A percentile compares a stretch with the other conserved stretches of the same genome.
phyloP scores from a whole-genome alignment of 805 yeast genomes.

The Yamadazyma insecticola region DNA sequence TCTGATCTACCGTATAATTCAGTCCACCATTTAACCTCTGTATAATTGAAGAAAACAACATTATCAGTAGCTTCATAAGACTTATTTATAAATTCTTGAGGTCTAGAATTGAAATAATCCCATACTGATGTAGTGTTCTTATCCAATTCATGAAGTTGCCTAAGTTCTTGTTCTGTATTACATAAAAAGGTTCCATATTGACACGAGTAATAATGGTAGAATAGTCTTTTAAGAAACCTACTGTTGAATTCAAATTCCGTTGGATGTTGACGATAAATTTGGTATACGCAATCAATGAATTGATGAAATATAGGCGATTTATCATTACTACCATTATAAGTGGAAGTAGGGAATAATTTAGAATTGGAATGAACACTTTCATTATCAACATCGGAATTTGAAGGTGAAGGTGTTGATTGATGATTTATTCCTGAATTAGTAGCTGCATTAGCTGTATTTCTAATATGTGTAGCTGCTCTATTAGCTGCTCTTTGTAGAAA shows the following conservation, averaged over 20 bases:
- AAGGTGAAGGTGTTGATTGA: slow-evolving; percentile 2
- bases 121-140: slow-evolving; percentile 72
- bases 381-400: slow-evolving; percentile 1
- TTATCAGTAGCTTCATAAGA: slow-evolving; percentile 17
- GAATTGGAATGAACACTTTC: slow-evolving; percentile 1
- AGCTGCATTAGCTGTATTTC: slow-evolving; percentile 30
- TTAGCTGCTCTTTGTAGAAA: slow-evolving; percentile 40
- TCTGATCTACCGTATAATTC: slow-evolving; percentile 76
- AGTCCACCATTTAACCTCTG: slow-evolving; percentile 81
- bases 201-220: slow-evolving; percentile 88
- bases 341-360: slow-evolving; percentile 4
- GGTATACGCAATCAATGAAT: slow-evolving; percentile 86
- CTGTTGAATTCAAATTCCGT: slow-evolving; percentile 80
- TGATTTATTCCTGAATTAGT: slow-evolving; percentile 5
- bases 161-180: slow-evolving; percentile 63
- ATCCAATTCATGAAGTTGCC: slow-evolving; percentile 29
- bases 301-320: slow-evolving; percentile 90
- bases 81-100: slow-evolving; percentile 50
- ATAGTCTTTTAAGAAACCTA: slow-evolving; percentile 73
- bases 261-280: slow-evolving; percentile 68
- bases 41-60: slow-evolving; percentile 56
- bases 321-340: slow-evolving; percentile 35
- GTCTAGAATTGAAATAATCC: slow-evolving; percentile 86
- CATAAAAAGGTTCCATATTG: slow-evolving; percentile 90
- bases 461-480: slow-evolving; percentile 38